Evolutionary conservation across 2,329 filamentous ascomycete species (phyloP).

Genomic region (Aspergillus aculeatus): DNA sequence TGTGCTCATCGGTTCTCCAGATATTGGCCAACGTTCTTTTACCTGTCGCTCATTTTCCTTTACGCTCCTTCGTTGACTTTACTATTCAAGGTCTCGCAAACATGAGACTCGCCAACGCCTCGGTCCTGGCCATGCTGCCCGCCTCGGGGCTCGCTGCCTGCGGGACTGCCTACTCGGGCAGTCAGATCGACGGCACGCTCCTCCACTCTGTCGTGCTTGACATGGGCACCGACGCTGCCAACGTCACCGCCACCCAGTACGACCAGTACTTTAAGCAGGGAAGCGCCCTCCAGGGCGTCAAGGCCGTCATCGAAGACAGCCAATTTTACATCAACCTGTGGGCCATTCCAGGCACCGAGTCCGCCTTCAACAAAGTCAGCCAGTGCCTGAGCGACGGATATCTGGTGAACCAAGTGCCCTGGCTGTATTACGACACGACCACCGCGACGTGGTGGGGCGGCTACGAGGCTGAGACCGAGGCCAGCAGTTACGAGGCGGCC

Average conservation of each 20-base stretch:
- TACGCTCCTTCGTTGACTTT: not conserved
- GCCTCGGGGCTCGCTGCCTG: constrained; percentile 1
- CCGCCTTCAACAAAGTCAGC: not conserved
- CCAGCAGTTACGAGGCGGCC: not conserved
- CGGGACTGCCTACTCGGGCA: not conserved
- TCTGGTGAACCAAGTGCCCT: constrained; percentile 1
- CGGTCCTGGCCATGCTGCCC: not conserved
- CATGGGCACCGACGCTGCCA: not conserved
- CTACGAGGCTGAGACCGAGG: constrained; percentile 1
- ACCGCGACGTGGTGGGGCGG: not conserved
- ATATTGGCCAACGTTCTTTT: not conserved
- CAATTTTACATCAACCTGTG: constrained; percentile 1
- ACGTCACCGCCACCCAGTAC: not conserved
- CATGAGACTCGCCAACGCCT: constrained; percentile 1
- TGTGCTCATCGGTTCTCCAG: too few species aligned
- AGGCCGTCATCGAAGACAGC: not conserved
- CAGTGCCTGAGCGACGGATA: constrained; percentile 1
- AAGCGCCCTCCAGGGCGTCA: not conserved
- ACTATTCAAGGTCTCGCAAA: not conserved
- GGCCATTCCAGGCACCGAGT: constrained; percentile 1
- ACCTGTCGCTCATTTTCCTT: not conserved
- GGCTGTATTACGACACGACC: constrained; percentile 1
- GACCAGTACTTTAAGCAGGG: constrained; percentile 3
- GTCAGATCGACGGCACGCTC: not conserved
- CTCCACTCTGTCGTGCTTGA: not conserved